Evolutionary conservation across 345 rosid genomes (phyloP), one percentile per base, ranked within the genome.

Genomic region (Heritiera littoralis): DNA sequence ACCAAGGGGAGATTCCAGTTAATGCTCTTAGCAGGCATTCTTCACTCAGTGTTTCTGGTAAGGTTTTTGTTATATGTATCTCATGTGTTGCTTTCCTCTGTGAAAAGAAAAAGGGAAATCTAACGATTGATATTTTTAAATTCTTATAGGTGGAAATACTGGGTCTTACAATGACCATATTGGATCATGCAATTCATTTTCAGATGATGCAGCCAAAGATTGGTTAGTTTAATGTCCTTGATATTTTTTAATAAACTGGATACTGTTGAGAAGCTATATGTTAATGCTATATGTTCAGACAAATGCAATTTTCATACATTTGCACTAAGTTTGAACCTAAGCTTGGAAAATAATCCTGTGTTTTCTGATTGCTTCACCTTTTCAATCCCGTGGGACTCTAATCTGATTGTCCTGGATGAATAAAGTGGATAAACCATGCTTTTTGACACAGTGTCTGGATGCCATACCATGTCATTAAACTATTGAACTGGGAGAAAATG

Each of bases 161-260:
- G 86, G 84, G 3, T 86, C 83, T 74, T 89, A 85, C 6, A 84
- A 78, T 66, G 87, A 87, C 76, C 81, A 79, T 77, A 32, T 71
- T 78, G 87, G 72, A 73, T 72, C 74, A 46, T 77, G 64, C 43
- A 68, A 83, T 77, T 80, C 86, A 60, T 84, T 79, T 72, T 28
- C 81, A 11, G 92, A 85, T 43, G 85, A 84, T 71, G 59, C 78
- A 15, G 30, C 69, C 55, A 82, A 80, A 74, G 87, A 82, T 58
- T 83, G 81, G 94, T 90, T 82, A 85, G 92, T 75, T 78, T 63
- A 64, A 17, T 35, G n/a, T 10, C 46, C 18, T 2, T 49, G 6
- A 51, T 7, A 17, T 55, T 0, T 2, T 56, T 20, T 18, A 66
- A n/a, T 7, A 32, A 48, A 18, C 6, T 49, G 67, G 35, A 55